These are phyloP conservation scores for Leishmania turanica DNA, from an alignment of 208 protist species.

Conservation along the genomic window DNA sequence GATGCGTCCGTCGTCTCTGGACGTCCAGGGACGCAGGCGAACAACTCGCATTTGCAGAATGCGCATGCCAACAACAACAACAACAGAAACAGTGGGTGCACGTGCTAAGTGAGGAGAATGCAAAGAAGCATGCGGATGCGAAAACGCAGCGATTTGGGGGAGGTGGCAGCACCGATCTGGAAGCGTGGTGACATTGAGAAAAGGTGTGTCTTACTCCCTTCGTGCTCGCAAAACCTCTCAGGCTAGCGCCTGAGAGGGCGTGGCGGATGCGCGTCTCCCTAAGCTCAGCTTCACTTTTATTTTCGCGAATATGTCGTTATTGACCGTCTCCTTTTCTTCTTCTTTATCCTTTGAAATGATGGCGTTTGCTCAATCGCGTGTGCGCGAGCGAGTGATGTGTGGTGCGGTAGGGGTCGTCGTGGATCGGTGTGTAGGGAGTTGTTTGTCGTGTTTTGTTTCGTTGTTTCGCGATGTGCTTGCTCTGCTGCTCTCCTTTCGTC, in stretches of 20 bases:
- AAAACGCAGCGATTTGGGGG: background rate
- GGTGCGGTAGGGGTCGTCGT: background rate
- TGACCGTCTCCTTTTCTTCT: background rate
- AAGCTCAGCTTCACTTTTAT: background rate
- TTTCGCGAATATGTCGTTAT: background rate
- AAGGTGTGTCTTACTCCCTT: too few relatives aligned
- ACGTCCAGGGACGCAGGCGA: slow-evolving; percentile 26
- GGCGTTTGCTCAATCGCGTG: background rate
- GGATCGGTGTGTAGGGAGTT: background rate
- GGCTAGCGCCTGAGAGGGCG: background rate
- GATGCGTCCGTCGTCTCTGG: slow-evolving; percentile 83
- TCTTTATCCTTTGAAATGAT: background rate
- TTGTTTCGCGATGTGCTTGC: background rate
- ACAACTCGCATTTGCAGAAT: slow-evolving; percentile 8
- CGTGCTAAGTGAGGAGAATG: slow-evolving; percentile 1
- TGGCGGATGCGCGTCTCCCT: background rate
- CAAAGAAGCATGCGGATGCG: background rate
- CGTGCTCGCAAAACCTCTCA: background rate
- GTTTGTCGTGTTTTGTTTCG: background rate
- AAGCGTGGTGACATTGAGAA: too few relatives aligned
- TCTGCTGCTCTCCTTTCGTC: background rate
- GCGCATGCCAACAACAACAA: slow-evolving; percentile 13
- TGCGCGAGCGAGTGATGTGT: background rate
- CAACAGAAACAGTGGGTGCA: slow-evolving; percentile 3
- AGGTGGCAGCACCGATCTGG: background rate